Conservation (phyloP, 1,284 basidiomycete species). For the Inonotus hispidus region DNA sequence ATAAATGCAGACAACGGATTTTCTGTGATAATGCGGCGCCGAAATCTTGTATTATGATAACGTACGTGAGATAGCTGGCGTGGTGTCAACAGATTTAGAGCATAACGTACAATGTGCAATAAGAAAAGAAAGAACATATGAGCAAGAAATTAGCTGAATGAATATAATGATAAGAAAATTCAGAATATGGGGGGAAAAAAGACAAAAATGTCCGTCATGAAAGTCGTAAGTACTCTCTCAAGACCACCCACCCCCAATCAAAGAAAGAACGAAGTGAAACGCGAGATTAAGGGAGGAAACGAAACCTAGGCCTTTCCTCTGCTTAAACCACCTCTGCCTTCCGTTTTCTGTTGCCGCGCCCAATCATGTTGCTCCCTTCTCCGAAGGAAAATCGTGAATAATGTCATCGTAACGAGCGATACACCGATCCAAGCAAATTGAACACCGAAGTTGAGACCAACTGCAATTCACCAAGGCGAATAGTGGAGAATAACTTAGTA, state of each 20-base stretch:
- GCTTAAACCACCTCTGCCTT: background rate
- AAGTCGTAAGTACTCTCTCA: background rate
- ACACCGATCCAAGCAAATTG: slow-evolving; percentile 49
- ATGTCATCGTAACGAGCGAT: slow-evolving; percentile 45
- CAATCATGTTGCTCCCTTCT: slow-evolving; percentile 22
- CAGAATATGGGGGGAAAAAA: too few relatives aligned
- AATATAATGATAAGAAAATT: too few relatives aligned
- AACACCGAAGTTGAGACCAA: slow-evolving; percentile 55
- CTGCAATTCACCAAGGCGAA: slow-evolving; percentile 28
- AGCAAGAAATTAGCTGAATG: too few relatives aligned
- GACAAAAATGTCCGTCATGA: background rate
- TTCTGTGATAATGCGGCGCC: too few relatives aligned
- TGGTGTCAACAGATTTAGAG: too few relatives aligned
- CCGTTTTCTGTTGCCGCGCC: background rate
- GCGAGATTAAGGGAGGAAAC: background rate
- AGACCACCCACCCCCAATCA: too few relatives aligned
- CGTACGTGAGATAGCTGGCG: too few relatives aligned
- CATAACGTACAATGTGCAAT: too few relatives aligned
- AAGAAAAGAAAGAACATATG: too few relatives aligned
- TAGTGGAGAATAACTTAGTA: background rate
- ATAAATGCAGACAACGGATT: too few relatives aligned
- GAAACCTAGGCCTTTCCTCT: background rate
- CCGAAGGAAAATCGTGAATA: slow-evolving; percentile 39
- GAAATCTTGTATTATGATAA: too few relatives aligned
- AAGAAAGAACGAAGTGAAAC: background rate